Evolutionary conservation across 2,329 filamentous ascomycete genomes (phyloP).

Genomic region (Cladosporium sp.): DNA sequence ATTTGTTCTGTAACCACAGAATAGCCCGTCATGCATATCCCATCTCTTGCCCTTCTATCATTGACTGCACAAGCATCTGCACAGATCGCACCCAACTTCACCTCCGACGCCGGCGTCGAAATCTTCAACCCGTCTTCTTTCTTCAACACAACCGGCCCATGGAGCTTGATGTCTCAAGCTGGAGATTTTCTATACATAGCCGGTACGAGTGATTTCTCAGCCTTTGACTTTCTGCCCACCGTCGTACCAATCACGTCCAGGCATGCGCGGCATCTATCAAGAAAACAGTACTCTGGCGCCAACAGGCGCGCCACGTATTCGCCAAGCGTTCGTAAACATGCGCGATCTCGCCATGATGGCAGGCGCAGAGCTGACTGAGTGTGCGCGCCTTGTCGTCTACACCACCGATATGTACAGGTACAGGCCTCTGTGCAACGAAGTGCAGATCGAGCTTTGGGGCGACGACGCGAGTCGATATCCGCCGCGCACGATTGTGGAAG

Average conservation of each 20-base stretch:
- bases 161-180: constrained; percentile 21
- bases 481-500: constrained; percentile 32
- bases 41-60: not conserved
- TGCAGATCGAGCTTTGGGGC: constrained; percentile 32
- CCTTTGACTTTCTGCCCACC: too few relatives aligned
- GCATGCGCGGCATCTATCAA: constrained; percentile 33
- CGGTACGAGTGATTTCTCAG: too few relatives aligned
- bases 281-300: constrained; percentile 30
- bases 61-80: not conserved
- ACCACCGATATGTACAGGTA: constrained; percentile 34
- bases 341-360: constrained; percentile 27
- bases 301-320: constrained; percentile 26
- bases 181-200: constrained; percentile 29
- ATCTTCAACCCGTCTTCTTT: constrained; percentile 14
- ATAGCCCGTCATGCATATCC: not conserved
- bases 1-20: too few relatives aligned
- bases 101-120: constrained; percentile 13
- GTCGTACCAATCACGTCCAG: constrained; percentile 12
- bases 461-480: constrained; percentile 22
- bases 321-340: constrained; percentile 33
- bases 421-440: constrained; percentile 31
- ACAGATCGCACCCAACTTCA: constrained; percentile 14
- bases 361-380: constrained; percentile 24
- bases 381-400: constrained; percentile 28
- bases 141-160: constrained; percentile 15